Percentiles rank a stretch among this genome's conserved stretches.
Evolutionary conservation across 2,329 filamentous ascomycete species (phyloP).

Genomic region (Trichoderma arundinaceum): DNA sequence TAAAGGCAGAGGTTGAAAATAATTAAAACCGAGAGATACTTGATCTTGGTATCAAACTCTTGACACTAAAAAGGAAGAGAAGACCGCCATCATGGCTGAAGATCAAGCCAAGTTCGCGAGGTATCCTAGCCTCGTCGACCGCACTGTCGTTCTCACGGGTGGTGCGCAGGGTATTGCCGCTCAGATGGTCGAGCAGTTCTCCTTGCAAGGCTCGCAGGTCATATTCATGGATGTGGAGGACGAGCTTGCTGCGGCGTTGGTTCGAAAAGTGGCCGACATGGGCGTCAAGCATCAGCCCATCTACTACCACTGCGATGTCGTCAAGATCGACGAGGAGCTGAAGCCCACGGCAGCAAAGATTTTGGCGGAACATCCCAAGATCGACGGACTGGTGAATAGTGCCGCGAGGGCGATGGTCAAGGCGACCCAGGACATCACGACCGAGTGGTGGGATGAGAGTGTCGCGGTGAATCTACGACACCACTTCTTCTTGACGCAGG

Average conservation of each 20-base stretch:
- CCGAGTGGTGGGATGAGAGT: conserved; percentile 50
- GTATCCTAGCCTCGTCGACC: conserved; percentile 50
- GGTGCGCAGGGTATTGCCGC: conserved; percentile 56
- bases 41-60: too few species aligned
- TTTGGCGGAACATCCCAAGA: conserved; percentile 41
- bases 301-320: conserved; percentile 52
- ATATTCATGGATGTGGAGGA: conserved; percentile 49
- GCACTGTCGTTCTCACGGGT: conserved; percentile 52
- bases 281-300: conserved; percentile 40
- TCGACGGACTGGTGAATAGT: conserved; percentile 87
- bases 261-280: conserved; percentile 36
- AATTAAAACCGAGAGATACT: too few species aligned
- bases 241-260: conserved; percentile 36
- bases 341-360: conserved; percentile 44
- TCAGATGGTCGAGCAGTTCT: conserved; percentile 51
- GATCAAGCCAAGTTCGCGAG: conserved; percentile 39
- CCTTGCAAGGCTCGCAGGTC: conserved; percentile 51
- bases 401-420: conserved; percentile 57
- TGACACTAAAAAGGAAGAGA: not conserved
- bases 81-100: conserved; percentile 13
- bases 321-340: conserved; percentile 43
- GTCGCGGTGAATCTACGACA: conserved; percentile 54
- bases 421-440: conserved; percentile 46
- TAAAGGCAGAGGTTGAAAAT: not conserved
- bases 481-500: conserved; percentile 72